These are phyloP conservation scores for Sergeia podlipaevii DNA, from an alignment of 208 protist genomes.

Conservation along the genomic window DNA sequence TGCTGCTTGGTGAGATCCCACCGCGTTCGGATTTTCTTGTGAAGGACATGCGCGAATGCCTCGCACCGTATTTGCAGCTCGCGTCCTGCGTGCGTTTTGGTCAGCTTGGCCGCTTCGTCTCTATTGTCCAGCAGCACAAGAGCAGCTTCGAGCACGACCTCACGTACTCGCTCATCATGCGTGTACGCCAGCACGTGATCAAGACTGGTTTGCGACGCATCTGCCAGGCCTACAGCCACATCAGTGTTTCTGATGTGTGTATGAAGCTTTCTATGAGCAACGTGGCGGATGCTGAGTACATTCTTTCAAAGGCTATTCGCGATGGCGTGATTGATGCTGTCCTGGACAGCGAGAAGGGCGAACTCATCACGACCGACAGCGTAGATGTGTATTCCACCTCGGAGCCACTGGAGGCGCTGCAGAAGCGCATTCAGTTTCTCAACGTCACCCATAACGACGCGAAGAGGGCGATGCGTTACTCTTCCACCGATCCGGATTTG, in stretches of 20 bases:
- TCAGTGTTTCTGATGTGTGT: conserved; percentile 95
- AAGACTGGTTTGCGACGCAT: conserved; percentile 97
- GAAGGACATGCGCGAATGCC: conserved; percentile 81
- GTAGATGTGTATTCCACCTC: conserved; percentile 96
- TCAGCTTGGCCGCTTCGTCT: conserved; percentile 93
- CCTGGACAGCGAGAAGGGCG: conserved; percentile 93
- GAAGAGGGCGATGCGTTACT: conserved; percentile 91
- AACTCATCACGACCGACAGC: conserved; percentile 92
- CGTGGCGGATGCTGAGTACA: conserved; percentile 96
- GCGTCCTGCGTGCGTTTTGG: conserved; percentile 94
- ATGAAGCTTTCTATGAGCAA: conserved; percentile 96
- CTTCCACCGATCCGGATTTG: conserved; percentile 73
- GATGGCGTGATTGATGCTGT: conserved; percentile 97
- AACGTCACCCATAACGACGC: conserved; percentile 95
- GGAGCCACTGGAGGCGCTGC: conserved; percentile 93
- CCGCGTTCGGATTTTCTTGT: conserved; percentile 89
- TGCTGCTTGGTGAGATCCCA: conserved; percentile 97
- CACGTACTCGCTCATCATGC: conserved; percentile 94
- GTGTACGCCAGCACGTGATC: conserved; percentile 98
- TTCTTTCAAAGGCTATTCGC: conserved; percentile 97
- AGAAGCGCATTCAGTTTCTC: conserved; percentile 95
- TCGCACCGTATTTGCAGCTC: conserved; percentile 95
- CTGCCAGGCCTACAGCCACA: conserved; percentile 96
- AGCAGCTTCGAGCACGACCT: conserved; percentile 92
- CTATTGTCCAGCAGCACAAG: conserved; percentile 88